Conservation (phyloP, 768 basidiomycete genomes). For the Boletus pseudopeckii region DNA sequence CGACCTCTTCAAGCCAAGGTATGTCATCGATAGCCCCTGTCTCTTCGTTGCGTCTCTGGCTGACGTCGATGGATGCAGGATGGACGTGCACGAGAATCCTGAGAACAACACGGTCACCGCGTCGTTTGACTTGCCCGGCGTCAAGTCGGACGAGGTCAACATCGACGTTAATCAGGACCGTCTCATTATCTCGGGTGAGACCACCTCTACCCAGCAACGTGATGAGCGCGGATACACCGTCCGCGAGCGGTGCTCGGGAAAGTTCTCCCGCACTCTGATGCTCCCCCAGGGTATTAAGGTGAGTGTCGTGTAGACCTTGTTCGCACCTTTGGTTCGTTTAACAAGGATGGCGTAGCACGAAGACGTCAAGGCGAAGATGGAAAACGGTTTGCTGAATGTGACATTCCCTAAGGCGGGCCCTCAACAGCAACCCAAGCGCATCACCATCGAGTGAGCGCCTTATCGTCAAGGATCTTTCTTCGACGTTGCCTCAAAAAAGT, state of each 20-base stretch:
- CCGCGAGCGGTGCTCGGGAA: conserved; percentile 47
- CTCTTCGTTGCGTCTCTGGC: not conserved
- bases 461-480: no score
- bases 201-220: conserved; percentile 29
- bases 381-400: conserved; percentile 49
- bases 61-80: conserved; percentile 32
- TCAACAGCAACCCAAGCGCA: conserved; percentile 42
- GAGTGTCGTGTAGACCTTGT: not conserved
- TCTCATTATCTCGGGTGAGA: conserved; percentile 52
- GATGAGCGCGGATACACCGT: conserved; percentile 36
- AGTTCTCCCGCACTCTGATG: conserved; percentile 45
- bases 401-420: conserved; percentile 49
- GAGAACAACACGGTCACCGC: conserved; percentile 50
- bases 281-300: conserved; percentile 51
- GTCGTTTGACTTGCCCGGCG: conserved; percentile 55
- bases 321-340: not conserved
- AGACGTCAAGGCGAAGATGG: conserved; percentile 44
- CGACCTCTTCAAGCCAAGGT: conserved; percentile 34
- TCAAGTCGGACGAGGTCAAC: conserved; percentile 47
- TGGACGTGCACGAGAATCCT: conserved; percentile 52
- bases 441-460: conserved; percentile 29
- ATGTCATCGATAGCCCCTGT: not conserved
- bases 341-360: conserved; percentile 19
- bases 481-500: not conserved
- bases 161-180: conserved; percentile 51